Percentiles rank a stretch among this genome's conserved stretches.
phyloP scores from a whole-genome alignment of 2,329 filamentous ascomycete genomes.

The Trichoderma breve region DNA sequence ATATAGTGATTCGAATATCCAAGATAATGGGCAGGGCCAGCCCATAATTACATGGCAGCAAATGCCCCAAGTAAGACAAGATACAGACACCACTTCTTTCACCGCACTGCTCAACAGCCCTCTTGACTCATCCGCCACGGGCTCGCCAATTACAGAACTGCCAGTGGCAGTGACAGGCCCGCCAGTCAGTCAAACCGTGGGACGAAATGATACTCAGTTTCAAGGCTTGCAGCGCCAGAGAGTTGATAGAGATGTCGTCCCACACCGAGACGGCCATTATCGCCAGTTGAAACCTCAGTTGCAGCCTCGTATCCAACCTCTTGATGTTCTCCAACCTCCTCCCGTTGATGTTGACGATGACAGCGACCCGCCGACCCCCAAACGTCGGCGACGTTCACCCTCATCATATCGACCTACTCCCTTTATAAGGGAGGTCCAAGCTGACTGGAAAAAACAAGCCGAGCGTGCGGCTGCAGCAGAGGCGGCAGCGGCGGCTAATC shows the following conservation, averaged over 20 bases:
- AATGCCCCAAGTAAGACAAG: constrained; percentile 26
- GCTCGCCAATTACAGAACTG: constrained; percentile 48
- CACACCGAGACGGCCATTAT: background rate
- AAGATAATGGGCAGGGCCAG: constrained; percentile 28
- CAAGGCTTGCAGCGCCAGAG: background rate
- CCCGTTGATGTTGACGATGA: background rate
- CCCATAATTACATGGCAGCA: constrained; percentile 25
- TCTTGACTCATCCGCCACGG: constrained; percentile 46
- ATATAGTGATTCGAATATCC: constrained; percentile 29
- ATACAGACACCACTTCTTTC: constrained; percentile 39
- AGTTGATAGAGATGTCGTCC: background rate
- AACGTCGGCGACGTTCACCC: background rate
- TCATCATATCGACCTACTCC: background rate
- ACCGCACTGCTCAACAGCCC: constrained; percentile 38
- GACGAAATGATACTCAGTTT: constrained; percentile 33
- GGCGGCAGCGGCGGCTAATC: constrained; percentile 9
- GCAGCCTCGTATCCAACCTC: background rate
- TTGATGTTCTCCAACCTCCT: background rate
- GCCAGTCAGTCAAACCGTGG: constrained; percentile 63
- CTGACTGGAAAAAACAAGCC: constrained; percentile 44
- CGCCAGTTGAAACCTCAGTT: background rate
- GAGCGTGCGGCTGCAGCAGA: constrained; percentile 23
- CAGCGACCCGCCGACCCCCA: background rate
- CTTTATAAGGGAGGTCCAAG: background rate
- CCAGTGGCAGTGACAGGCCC: constrained; percentile 41